Base-by-base conservation (phyloP, 768 basidiomycete species). In the Suillus subluteus region DNA sequence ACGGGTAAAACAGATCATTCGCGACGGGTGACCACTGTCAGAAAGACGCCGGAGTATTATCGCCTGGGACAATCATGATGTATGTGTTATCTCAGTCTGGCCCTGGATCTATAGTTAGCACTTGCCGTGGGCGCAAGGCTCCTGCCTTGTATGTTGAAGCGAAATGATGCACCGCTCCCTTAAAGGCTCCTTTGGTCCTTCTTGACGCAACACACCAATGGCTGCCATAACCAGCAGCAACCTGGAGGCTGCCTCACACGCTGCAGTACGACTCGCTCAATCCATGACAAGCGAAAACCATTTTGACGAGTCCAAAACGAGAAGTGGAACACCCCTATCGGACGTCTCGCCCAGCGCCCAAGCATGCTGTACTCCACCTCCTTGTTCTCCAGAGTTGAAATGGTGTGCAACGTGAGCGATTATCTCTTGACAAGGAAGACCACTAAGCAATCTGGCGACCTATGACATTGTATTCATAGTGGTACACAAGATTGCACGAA, bases 81-180 rank as follows among this genome's bases (percentile, higher is more conserved):
- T 46, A n/a, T 46, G n/a, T 26, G 50, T 52, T 35, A 56, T 56
- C 18, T 55, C 30, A 11, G 32, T 52, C 13, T 55, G 54, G 1
- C 54, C 54, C 54, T 30, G 32, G 18, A 21, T 56, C 55, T 35
- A 56, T 56, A 21, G 21, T 35, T 56, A 56, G 54, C 16, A 16
- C 16, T 59, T 11, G n/a, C 46, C 4, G n/a, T 48, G 48, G 59
- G 59, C 59, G 59, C 18, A 61, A 61, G 18, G 59, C 41, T 61
- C 26, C 43, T 61, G 18, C 59, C 59, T 61, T 43, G 26, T 61
- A 43, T 43, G 4, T 21, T 26, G 40, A 61, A 32, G 26, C 15
- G 40, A 30, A 41, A 41, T 61, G 59, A 61, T 61, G 59, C 59
- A 61, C 41, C 3, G 30, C 41, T 61, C 41, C 58, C 35, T 37